These are phyloP conservation scores for Aspergillus costaricaensis DNA, from an alignment of 2,329 filamentous ascomycete genomes.

Conservation along the genomic window DNA sequence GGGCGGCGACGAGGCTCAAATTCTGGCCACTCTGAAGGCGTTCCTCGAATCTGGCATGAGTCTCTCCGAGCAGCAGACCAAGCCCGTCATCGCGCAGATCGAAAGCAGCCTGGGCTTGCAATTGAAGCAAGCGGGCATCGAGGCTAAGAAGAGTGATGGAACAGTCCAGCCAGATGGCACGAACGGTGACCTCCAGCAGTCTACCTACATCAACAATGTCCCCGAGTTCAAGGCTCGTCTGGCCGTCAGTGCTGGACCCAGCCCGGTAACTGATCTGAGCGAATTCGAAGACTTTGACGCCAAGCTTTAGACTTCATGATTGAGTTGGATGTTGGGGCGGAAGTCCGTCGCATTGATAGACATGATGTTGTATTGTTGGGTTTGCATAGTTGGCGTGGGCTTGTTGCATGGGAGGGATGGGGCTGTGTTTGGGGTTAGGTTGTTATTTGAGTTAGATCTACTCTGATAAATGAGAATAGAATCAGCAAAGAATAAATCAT, in stretches of 20 bases:
- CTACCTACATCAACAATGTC: slow-evolving; percentile 72
- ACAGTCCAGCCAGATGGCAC: slow-evolving; percentile 28
- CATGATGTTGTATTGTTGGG: neutral
- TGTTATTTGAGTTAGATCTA: neutral
- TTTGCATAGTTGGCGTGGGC: neutral
- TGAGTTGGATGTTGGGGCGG: neutral
- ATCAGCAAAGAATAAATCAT: neutral
- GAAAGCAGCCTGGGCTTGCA: slow-evolving; percentile 51
- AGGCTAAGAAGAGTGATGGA: slow-evolving; percentile 39
- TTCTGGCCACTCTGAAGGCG: slow-evolving; percentile 53
- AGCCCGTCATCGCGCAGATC: slow-evolving; percentile 52
- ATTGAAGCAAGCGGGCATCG: slow-evolving; percentile 48
- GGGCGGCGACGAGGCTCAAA: slow-evolving; percentile 50
- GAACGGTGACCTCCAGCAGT: slow-evolving; percentile 40
- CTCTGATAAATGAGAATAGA: neutral
- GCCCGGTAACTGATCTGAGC: slow-evolving; percentile 71
- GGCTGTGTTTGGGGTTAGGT: neutral
- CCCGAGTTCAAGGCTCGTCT: slow-evolving; percentile 77
- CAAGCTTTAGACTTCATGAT: slow-evolving; percentile 63
- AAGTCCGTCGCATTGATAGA: neutral
- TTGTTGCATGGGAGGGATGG: neutral
- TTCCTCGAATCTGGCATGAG: slow-evolving; percentile 55
- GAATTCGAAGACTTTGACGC: slow-evolving; percentile 84
- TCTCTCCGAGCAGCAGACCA: slow-evolving; percentile 53
- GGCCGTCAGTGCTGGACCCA: slow-evolving; percentile 70